These are phyloP conservation scores for Leishmania tropica DNA, from an alignment of 208 protist species.

Conservation along the genomic window DNA sequence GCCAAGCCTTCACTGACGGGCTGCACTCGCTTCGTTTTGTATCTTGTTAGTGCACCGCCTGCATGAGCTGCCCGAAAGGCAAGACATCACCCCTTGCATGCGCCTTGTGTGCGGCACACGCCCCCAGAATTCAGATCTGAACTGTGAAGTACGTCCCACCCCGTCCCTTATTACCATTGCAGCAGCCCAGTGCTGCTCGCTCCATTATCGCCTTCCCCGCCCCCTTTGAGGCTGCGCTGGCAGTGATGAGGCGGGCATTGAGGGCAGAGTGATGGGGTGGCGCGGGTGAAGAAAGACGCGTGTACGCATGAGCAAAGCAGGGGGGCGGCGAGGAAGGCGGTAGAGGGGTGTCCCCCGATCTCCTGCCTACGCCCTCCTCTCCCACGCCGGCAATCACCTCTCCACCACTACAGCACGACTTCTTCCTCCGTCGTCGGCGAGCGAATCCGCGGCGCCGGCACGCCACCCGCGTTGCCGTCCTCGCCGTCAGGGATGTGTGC, in stretches of 20 bases:
- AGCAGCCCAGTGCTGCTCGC: not conserved
- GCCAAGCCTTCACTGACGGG: too few relatives aligned
- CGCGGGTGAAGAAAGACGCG: not conserved
- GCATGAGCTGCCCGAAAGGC: not conserved
- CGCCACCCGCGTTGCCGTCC: not conserved
- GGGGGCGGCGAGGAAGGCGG: not conserved
- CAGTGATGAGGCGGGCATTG: not conserved
- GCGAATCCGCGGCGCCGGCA: constrained; percentile 29
- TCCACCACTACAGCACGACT: constrained; percentile 29
- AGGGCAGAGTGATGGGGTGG: not conserved
- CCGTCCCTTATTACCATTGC: not conserved
- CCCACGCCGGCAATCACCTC: too few relatives aligned
- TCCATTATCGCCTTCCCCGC: not conserved
- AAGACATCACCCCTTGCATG: not conserved
- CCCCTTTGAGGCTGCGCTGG: not conserved
- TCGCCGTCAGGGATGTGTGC: not conserved
- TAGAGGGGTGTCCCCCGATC: not conserved
- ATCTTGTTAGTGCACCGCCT: too few relatives aligned
- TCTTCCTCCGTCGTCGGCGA: constrained; percentile 41
- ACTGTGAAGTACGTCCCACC: not conserved
- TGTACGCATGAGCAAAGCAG: not conserved
- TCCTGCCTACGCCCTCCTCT: not conserved
- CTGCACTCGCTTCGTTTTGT: too few relatives aligned
- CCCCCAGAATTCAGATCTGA: not conserved
- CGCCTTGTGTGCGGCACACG: not conserved